Evolutionary conservation across 306 rosid genomes (phyloP), one percentile per base, ranked within the genome.

Genomic region (Macrotyloma uniflorum): DNA sequence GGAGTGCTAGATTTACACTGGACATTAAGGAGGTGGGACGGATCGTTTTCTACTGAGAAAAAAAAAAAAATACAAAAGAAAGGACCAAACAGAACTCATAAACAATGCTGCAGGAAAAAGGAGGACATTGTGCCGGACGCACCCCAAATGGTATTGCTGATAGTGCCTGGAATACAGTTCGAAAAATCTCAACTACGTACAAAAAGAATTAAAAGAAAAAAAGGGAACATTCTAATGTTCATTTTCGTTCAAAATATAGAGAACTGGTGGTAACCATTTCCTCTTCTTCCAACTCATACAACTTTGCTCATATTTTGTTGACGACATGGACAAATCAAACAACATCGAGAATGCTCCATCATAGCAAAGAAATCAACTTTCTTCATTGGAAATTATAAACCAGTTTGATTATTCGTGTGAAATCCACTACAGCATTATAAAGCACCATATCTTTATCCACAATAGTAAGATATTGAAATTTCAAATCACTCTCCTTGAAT

Each of bases 401-500:
- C 30, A 19, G 28, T 36, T 64, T 64, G 30, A 64, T 36, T 36
- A n/a, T 8, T 63, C 47, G 47, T 63, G 69, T 4, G 47, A 63
- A 63, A 36, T 64, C 49, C 70, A 35, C 45, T 9, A 64, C 70
- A 18, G 68, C 68, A 35, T 33, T 32, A 20, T 32, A 33, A 13
- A n/a, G 14, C 42, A 61, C 42, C 45, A n/a, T 62, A 62, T 62
- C 40, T 62, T 16, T 62, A 23, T 30, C 23, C 43, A 33, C 68
- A 33, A 32, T 33, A 16, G 45, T 13, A 62, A 19, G 36, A 62
- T n/a, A 15, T 35, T 19, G 70, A 64, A 64, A 64, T 36, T 36
- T 64, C 47, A 64, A 64, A 64, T 64, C 49, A 64, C 30, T 64
- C 70, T 64, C 49, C 70, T 64, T 36, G 70, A n/a, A 19, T 64